A percentile compares a stretch with the other conserved stretches of the same genome.
phyloP scores from a whole-genome alignment of 331 rosid species.

The Stylosanthes scabra region DNA sequence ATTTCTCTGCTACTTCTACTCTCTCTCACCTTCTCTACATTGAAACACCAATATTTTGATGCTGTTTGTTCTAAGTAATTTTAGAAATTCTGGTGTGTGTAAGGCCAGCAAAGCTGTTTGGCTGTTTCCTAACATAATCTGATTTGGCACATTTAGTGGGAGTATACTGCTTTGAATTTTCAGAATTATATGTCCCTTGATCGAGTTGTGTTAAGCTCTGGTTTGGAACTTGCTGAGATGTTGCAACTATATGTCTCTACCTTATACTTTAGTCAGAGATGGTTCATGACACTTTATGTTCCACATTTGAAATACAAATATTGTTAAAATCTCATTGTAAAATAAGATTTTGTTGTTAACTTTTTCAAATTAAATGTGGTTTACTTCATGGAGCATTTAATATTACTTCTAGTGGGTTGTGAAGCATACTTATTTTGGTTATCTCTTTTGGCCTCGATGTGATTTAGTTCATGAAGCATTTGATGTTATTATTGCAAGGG shows the following conservation, averaged over 20 bases:
- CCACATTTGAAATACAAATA: neutral
- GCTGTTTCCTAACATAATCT: neutral
- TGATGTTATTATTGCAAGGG: neutral
- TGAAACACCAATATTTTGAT: no score
- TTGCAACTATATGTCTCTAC: neutral
- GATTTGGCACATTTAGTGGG: no score
- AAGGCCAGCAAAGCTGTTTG: neutral
- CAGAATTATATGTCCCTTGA: neutral
- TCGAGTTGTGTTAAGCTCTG: neutral
- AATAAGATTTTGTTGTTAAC: neutral
- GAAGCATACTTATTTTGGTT: no score
- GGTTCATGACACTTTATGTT: no score
- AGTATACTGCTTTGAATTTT: no score
- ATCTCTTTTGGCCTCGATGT: no score
- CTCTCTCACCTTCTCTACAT: no score
- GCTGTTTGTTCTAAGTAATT: neutral
- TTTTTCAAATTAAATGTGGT: neutral
- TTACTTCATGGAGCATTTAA: conserved; percentile 2
- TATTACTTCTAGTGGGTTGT: no score
- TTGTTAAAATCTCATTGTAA: neutral
- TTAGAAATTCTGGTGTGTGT: neutral
- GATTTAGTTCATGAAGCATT: no score
- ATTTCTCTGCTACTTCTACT: no score
- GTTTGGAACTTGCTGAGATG: neutral
- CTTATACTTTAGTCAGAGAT: neutral